Conservation (phyloP, 192 early-diverging fungal species). For the Entomortierella beljakovae region DNA sequence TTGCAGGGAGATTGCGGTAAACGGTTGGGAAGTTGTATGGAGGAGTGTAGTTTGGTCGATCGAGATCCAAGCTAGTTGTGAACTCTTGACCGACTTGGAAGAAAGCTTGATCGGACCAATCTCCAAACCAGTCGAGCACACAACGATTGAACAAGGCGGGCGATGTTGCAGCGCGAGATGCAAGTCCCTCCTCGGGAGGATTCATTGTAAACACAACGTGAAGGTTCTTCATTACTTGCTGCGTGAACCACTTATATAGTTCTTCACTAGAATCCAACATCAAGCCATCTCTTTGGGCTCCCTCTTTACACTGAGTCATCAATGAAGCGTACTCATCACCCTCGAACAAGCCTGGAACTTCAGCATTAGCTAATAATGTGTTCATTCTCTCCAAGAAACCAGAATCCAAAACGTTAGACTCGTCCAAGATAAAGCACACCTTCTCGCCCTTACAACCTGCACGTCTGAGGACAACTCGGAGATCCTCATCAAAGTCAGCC, state of each 20-base stretch:
- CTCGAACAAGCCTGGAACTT: constrained; percentile 99
- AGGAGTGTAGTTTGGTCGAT: constrained; percentile 72
- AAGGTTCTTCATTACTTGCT: constrained; percentile 95
- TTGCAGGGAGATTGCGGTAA: constrained; percentile 77
- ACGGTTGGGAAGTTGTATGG: constrained; percentile 81
- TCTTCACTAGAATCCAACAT: constrained; percentile 96
- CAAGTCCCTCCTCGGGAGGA: constrained; percentile 93
- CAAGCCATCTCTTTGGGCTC: constrained; percentile 90
- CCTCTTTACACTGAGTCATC: constrained; percentile 96
- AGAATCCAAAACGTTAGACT: constrained; percentile 96
- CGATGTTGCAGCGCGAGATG: constrained; percentile 94
- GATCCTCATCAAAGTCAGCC: constrained; percentile 98
- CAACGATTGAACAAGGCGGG: constrained; percentile 99
- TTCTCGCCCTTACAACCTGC: constrained; percentile 98
- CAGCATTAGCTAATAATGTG: constrained; percentile 97
- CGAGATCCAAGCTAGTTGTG: constrained; percentile 90
- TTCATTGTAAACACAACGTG: constrained; percentile 99
- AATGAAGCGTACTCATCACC: constrained; percentile 96
- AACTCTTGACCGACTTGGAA: constrained; percentile 99
- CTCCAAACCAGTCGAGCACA: constrained; percentile 99
- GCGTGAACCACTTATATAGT: constrained; percentile 97
- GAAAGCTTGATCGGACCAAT: constrained; percentile 98
- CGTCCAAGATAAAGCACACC: constrained; percentile 98
- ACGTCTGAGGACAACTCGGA: constrained; percentile 88
- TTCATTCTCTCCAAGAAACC: constrained; percentile 99